Conservation (phyloP, 495 filamentous ascomycete genomes). For the Amorphotheca resinae region DNA sequence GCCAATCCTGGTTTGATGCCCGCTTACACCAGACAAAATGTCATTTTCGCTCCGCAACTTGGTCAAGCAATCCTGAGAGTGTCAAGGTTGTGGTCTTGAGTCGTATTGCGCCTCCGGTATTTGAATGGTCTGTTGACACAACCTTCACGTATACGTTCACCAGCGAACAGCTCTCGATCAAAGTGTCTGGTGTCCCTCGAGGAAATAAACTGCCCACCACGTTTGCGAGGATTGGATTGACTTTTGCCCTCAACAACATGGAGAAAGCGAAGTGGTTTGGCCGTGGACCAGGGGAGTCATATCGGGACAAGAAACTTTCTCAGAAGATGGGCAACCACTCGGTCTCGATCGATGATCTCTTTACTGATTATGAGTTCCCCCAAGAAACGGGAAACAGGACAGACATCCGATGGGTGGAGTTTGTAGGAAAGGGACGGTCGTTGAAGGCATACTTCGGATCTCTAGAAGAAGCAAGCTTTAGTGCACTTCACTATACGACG, state of each 20-base stretch:
- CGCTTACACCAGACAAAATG: slow-evolving; percentile 31
- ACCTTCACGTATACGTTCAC: slow-evolving; percentile 42
- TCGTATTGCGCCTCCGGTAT: slow-evolving; percentile 44
- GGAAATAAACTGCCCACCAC: slow-evolving; percentile 36
- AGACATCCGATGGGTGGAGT: slow-evolving; percentile 46
- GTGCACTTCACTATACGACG: slow-evolving; percentile 37
- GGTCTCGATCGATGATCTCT: slow-evolving; percentile 30
- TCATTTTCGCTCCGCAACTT: slow-evolving; percentile 28
- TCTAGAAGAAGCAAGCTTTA: slow-evolving; percentile 36
- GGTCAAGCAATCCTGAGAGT: slow-evolving; percentile 19
- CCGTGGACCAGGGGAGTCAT: slow-evolving; percentile 50
- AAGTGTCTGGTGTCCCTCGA: slow-evolving; percentile 24
- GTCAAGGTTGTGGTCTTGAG: slow-evolving; percentile 29
- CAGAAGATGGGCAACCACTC: slow-evolving; percentile 41
- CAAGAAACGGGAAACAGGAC: slow-evolving; percentile 55
- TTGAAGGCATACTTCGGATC: slow-evolving; percentile 28
- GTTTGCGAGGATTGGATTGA: slow-evolving; percentile 48
- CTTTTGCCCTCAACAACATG: slow-evolving; percentile 29
- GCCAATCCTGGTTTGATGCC: slow-evolving; percentile 28
- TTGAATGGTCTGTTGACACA: slow-evolving; percentile 47
- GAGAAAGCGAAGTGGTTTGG: slow-evolving; percentile 46
- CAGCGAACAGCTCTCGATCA: slow-evolving; percentile 30
- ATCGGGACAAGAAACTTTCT: slow-evolving; percentile 47
- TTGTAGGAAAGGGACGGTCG: slow-evolving; percentile 15
- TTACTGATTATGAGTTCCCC: slow-evolving; percentile 50